Base-by-base conservation (phyloP, 2,329 filamentous ascomycete species). In the Stagonosporopsis tanaceti region DNA sequence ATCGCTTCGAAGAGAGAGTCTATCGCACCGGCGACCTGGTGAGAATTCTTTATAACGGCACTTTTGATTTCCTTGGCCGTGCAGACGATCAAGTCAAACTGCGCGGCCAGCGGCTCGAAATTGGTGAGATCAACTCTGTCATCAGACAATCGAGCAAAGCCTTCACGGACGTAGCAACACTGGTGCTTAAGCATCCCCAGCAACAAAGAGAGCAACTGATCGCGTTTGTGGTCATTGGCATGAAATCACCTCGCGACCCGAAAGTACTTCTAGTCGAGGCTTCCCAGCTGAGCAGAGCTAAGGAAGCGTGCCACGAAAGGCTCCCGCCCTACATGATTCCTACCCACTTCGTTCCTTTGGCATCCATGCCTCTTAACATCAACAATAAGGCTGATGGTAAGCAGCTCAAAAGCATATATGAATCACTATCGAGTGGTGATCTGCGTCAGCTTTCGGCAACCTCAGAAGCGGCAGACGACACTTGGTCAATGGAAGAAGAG, bases 81-180 rank as follows among this genome's bases (percentile, higher is more conserved):
- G 90, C 89, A 6, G 94, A 98, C 70, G 92, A 96, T 53, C 93
- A 98, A 76, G 89, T 97, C 61, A 98, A 98, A 73, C 83, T 97
- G 3, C 87, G 94, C 11, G 93, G 93, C 0, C 93, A 97, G 73
- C 84, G 93, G 14, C 83, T 98, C 0, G 94, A 98, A 69, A 89
- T 96, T 59, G 91, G 89, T 1, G 93, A 98, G 78, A 96, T 97
- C 74, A 95, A 96, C 65, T 88, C 93, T 46, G 86, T 90, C 8
- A 92, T 97, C 66, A 87, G 87, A 44, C 80, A 84, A 20, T 84
- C 85, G 0, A 81, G 86, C 0, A 61, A 74, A 0, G 78, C 78
- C 0, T 77, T 95, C 8, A 80, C 84, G 14, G 91, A 96, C 64
- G 87, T 91, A 0, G 87, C 87, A 3, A 96, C 93, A 0, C 78